These are phyloP conservation scores for Penicillium turbatum DNA, from an alignment of 495 filamentous ascomycete genomes.

Conservation along the genomic window DNA sequence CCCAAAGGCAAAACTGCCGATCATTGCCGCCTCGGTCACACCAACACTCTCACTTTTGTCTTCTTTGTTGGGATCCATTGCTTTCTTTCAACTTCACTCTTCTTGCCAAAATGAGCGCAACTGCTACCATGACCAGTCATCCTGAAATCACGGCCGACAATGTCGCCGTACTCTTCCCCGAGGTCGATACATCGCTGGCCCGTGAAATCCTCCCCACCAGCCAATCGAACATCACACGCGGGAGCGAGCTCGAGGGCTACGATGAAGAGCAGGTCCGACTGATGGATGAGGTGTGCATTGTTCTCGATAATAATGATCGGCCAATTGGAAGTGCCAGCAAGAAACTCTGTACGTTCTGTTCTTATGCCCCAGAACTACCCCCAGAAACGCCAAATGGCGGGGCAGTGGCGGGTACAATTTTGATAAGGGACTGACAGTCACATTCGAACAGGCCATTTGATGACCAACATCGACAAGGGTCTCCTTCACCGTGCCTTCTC, in stretches of 20 bases:
- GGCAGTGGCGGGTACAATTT: slow-evolving; percentile 6
- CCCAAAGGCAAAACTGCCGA: slow-evolving; percentile 15
- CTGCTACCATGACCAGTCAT: slow-evolving; percentile 37
- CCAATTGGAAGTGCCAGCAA: slow-evolving; percentile 98
- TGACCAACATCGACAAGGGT: slow-evolving; percentile 95
- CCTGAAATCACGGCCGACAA: slow-evolving; percentile 72
- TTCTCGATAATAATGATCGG: slow-evolving; percentile 83
- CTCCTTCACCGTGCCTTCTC: slow-evolving; percentile 97
- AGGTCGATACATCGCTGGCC: slow-evolving; percentile 84
- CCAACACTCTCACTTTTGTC: slow-evolving; percentile 9
- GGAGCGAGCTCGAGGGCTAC: slow-evolving; percentile 66
- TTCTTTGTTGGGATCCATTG: background rate
- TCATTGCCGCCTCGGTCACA: slow-evolving; percentile 17
- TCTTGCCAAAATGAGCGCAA: slow-evolving; percentile 48
- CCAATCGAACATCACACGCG: slow-evolving; percentile 25
- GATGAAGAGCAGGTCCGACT: slow-evolving; percentile 95
- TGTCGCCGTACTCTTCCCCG: slow-evolving; percentile 85
- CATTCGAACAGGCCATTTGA: slow-evolving; percentile 72
- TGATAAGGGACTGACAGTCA: slow-evolving; percentile 3
- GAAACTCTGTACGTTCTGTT: slow-evolving; percentile 74
- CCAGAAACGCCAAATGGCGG: slow-evolving; percentile 9
- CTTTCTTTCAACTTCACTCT: background rate
- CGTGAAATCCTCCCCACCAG: slow-evolving; percentile 52
- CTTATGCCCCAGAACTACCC: slow-evolving; percentile 1
- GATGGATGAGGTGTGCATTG: slow-evolving; percentile 99